Evolutionary conservation across 306 rosid genomes (phyloP).

Genomic region (Adenanthera pavonina): DNA sequence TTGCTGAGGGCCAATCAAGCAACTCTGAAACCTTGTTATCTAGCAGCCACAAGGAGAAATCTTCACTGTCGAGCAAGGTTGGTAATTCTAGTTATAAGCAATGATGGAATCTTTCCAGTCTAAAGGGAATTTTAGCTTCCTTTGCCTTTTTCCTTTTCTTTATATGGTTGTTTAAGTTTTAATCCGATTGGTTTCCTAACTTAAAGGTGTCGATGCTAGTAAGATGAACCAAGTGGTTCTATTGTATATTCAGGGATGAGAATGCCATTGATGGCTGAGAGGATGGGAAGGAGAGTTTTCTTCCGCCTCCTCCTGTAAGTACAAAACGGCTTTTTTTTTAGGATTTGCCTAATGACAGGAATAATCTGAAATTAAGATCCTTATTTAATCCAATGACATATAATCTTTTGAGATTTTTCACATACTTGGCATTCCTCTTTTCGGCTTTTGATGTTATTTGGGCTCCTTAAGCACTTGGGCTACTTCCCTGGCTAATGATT

Average conservation of each 20-base stretch:
- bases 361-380: constrained; percentile 55
- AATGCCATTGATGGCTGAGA: constrained; percentile 61
- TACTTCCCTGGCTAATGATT: not conserved
- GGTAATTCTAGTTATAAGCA: constrained; percentile 63
- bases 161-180: constrained; percentile 46
- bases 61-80: constrained; percentile 58
- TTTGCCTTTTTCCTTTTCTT: constrained; percentile 6
- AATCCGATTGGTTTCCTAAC: constrained; percentile 54
- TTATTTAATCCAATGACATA: constrained; percentile 5
- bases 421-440: constrained; percentile 3
- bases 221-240: constrained; percentile 57
- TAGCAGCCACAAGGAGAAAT: constrained; percentile 71
- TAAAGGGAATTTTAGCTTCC: constrained; percentile 36
- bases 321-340: constrained; percentile 60
- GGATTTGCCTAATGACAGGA: constrained; percentile 56
- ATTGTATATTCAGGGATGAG: constrained; percentile 65
- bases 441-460: not conserved
- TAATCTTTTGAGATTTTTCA: not conserved
- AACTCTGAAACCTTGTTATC: constrained; percentile 55
- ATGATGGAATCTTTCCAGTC: constrained; percentile 47
- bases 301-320: constrained; percentile 61
- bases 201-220: constrained; percentile 43
- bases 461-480: not conserved
- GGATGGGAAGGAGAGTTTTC: constrained; percentile 55
- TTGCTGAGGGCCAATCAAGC: constrained; percentile 65